phyloP scores from a whole-genome alignment of 2,329 filamentous ascomycete genomes.

The Alternaria dauci region DNA sequence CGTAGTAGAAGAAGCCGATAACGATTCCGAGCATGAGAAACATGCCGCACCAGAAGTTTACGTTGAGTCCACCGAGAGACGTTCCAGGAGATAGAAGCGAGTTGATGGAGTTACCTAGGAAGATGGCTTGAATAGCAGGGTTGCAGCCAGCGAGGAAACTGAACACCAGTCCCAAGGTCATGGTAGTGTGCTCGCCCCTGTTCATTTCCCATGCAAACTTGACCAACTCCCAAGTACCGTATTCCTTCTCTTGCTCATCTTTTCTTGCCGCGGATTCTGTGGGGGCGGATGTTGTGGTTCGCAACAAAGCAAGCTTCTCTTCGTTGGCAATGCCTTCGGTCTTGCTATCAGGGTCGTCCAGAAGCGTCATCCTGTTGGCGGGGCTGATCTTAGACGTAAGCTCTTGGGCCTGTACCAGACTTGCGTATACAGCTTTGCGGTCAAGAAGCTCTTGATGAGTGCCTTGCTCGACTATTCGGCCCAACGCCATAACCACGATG shows the following conservation, averaged over 20 bases:
- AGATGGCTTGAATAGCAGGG: conserved; percentile 63
- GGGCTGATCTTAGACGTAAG: conserved; percentile 39
- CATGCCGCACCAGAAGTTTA: conserved; percentile 63
- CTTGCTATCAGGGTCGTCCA: conserved; percentile 31
- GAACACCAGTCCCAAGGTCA: conserved; percentile 54
- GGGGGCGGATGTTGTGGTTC: conserved; percentile 56
- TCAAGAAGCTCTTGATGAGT: conserved; percentile 82
- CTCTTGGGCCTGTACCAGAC: conserved; percentile 86
- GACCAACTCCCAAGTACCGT: conserved; percentile 55
- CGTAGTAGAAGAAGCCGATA: conserved; percentile 38
- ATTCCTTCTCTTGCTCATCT: conserved; percentile 37
- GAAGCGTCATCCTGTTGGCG: conserved; percentile 30
- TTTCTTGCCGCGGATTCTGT: conserved; percentile 67
- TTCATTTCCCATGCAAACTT: conserved; percentile 47
- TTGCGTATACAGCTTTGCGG: conserved; percentile 76
- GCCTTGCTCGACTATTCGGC: conserved; percentile 90
- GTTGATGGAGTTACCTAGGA: conserved; percentile 89
- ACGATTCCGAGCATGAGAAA: conserved; percentile 47
- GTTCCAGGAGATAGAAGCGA: conserved; percentile 66
- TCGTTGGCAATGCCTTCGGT: conserved; percentile 22
- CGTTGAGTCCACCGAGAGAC: conserved; percentile 69
- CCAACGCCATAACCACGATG: conserved; percentile 90
- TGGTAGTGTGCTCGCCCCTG: conserved; percentile 43
- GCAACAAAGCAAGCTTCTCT: conserved; percentile 39
- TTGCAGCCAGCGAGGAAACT: conserved; percentile 48